Base-by-base conservation (phyloP, 345 rosid species). In the Dovyalis caffra region DNA sequence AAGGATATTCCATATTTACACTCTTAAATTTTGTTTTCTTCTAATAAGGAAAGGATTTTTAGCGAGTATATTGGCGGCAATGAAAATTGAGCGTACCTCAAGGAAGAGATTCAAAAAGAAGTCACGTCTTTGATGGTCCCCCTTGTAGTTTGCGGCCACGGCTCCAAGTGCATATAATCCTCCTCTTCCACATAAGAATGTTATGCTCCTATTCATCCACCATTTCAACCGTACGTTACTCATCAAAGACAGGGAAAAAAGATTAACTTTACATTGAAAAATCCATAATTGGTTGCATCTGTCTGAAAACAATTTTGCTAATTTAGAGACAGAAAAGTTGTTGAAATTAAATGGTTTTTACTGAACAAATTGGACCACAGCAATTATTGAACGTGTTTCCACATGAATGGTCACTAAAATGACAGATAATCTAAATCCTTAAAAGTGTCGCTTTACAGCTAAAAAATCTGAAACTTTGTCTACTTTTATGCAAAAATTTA, bases 151-250 rank as follows among this genome's bases (percentile, higher is more conserved):
- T 43, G 95, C 92, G 71, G 83, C 88, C 40, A 89, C 87, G 3
- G 97, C 94, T 15, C 99, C 97, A 1, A 91, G 81, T 0, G 97
- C 95, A 53, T 88, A 91, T 5, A 89, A 87, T 37, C 99, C 99
- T 78, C 97, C 99, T 85, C 88, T 84, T 34, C 99, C 99, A 58
- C 95, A 87, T 68, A 95, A 83, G 89, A 91, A 91, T 2, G 97
- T 92, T 80, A 90, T 89, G 63, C 90, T 90, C 87, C 95, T 92
- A 87, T 8, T 40, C 16, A 64, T 8, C 8, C 40, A 38, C 2
- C 18, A 32, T 33, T 3, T 33, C 18, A 33, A 28, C 5, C 34
- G 2, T n/a, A n/a, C n/a, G n/a, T n/a, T 33, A 47, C 8, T 21
- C 37, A 34, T 18, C 20, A 35, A 2, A 26, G 6, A 72, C 14